A percentile compares a stretch with the other conserved stretches of the same genome.
phyloP scores from a whole-genome alignment of 78 protist species.

The Dictyostelium capitatum region DNA sequence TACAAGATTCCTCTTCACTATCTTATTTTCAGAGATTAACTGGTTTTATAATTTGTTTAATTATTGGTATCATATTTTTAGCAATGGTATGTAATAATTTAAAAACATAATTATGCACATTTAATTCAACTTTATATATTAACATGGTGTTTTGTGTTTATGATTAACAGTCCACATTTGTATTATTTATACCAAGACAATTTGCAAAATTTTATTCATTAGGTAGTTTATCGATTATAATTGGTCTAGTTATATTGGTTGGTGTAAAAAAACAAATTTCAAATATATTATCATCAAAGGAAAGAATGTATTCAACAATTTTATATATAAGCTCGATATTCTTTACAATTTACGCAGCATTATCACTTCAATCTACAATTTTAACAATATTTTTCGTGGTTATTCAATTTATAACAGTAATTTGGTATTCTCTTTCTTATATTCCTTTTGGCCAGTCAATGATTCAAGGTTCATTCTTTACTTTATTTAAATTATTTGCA shows the following conservation, averaged over 20 bases:
- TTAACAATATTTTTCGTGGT: slow-evolving; percentile 37
- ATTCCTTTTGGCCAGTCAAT: slow-evolving; percentile 64
- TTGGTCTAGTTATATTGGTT: slow-evolving; percentile 42
- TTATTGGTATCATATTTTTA: slow-evolving; percentile 47
- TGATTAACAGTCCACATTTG: slow-evolving; percentile 58
- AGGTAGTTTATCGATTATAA: slow-evolving; percentile 54
- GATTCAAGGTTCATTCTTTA: neutral
- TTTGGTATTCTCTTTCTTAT: slow-evolving; percentile 70
- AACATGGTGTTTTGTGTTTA: too few relatives aligned
- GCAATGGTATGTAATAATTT: slow-evolving; percentile 29
- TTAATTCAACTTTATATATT: too few relatives aligned
- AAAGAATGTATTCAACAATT: slow-evolving; percentile 45
- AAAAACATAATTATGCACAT: too few relatives aligned
- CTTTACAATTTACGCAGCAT: slow-evolving; percentile 55
- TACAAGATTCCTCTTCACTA: slow-evolving; percentile 53
- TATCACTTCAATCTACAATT: slow-evolving; percentile 45
- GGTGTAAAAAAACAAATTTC: slow-evolving; percentile 70
- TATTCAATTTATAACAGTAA: slow-evolving; percentile 42
- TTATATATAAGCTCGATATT: slow-evolving; percentile 37
- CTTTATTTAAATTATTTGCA: neutral
- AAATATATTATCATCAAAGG: slow-evolving; percentile 48
- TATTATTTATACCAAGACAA: slow-evolving; percentile 63
- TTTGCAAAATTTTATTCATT: slow-evolving; percentile 76
- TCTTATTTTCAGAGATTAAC: slow-evolving; percentile 51
- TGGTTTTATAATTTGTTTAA: slow-evolving; percentile 19